Conservation (phyloP, 768 basidiomycete genomes). For the Coprinopsis marcescibilis region DNA sequence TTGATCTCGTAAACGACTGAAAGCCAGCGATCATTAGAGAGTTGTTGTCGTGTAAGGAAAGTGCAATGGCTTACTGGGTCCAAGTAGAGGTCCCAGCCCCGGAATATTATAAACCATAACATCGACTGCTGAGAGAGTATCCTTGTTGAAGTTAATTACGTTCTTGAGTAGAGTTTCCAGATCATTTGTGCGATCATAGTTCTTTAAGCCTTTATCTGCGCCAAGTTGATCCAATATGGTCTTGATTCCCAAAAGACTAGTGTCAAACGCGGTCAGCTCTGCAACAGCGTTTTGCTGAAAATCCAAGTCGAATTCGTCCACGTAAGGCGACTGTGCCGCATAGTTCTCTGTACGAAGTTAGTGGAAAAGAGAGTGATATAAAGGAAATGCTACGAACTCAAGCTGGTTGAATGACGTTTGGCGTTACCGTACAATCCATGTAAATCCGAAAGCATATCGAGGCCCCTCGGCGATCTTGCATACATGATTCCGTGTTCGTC, state of each 20-base stretch:
- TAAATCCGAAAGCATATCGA: constrained; percentile 2
- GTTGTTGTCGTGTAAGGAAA: neutral
- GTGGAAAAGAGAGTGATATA: neutral
- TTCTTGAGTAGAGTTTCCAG: constrained; percentile 47
- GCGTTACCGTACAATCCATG: constrained; percentile 7
- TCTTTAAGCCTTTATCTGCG: constrained; percentile 44
- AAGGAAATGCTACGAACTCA: constrained; percentile 23
- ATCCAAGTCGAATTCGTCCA: constrained; percentile 21
- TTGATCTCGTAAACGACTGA: constrained; percentile 57
- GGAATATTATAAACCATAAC: constrained; percentile 35
- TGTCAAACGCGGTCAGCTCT: constrained; percentile 30
- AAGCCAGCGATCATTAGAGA: neutral
- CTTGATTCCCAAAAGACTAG: constrained; percentile 27
- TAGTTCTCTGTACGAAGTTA: constrained; percentile 22
- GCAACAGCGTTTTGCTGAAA: constrained; percentile 34
- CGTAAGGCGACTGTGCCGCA: constrained; percentile 25
- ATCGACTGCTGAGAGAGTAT: constrained; percentile 28
- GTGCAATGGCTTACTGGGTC: constrained; percentile 41
- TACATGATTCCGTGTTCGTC: neutral
- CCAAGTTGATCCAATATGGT: constrained; percentile 27
- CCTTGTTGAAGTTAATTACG: constrained; percentile 43
- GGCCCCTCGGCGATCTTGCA: neutral
- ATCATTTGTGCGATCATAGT: constrained; percentile 39
- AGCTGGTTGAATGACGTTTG: constrained; percentile 8
- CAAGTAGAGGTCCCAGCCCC: constrained; percentile 43